phyloP scores from a whole-genome alignment of 2,329 filamentous ascomycete genomes.

The Ilyonectria sp. region DNA sequence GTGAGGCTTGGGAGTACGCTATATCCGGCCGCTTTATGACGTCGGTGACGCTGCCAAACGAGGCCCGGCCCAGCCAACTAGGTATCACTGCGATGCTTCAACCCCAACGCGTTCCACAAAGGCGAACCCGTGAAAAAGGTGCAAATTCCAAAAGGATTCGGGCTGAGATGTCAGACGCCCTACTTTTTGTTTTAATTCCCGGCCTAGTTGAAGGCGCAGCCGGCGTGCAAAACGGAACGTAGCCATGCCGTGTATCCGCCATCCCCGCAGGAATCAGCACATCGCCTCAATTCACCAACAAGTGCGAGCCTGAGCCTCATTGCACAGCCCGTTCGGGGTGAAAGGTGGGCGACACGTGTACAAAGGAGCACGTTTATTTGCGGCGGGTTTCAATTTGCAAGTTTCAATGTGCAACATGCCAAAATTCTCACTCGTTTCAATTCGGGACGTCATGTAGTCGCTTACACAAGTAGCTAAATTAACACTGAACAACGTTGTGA shows the following conservation, averaged over 20 bases:
- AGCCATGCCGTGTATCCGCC: conserved; percentile 19
- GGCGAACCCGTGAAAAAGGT: background rate
- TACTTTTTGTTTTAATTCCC: background rate
- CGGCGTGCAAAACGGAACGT: background rate
- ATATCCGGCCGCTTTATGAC: conserved; percentile 10
- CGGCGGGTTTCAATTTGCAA: background rate
- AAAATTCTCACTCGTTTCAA: too few relatives aligned
- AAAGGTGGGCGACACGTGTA: background rate
- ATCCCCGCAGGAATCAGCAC: conserved; percentile 27
- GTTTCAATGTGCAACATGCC: too few relatives aligned
- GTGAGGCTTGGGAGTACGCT: conserved; percentile 20
- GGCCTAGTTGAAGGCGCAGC: conserved; percentile 11
- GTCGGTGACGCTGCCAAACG: conserved; percentile 2
- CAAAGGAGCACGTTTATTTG: background rate
- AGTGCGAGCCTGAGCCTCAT: conserved; percentile 11
- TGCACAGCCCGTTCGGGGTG: conserved; percentile 19
- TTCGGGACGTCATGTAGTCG: too few relatives aligned
- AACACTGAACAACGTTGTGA: too few relatives aligned
- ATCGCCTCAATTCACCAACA: conserved; percentile 24
- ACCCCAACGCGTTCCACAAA: too few relatives aligned
- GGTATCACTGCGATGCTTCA: too few relatives aligned
- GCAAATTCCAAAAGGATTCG: background rate
- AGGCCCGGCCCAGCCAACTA: background rate
- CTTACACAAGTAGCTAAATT: too few relatives aligned
- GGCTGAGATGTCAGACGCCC: background rate